Percentiles rank a stretch among this genome's conserved stretches.
phyloP scores from a whole-genome alignment of 2,329 filamentous ascomycete genomes.

The Lizonia empirigonia region DNA sequence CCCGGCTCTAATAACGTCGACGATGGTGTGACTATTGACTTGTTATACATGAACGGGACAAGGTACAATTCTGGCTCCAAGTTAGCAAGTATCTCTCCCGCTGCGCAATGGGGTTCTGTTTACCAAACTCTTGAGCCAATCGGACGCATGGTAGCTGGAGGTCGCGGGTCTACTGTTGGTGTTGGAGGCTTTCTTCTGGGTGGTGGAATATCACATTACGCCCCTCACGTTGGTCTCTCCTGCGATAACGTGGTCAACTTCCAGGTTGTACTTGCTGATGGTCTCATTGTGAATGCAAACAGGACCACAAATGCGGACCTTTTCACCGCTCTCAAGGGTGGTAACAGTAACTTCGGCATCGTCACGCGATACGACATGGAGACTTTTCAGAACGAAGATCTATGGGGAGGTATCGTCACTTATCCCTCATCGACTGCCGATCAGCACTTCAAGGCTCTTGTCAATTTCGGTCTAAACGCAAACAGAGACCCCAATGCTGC shows the following conservation, averaged over 20 bases:
- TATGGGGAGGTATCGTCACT: slow-evolving; percentile 21
- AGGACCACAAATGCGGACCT: slow-evolving; percentile 27
- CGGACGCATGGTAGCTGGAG: slow-evolving; percentile 33
- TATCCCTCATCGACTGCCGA: slow-evolving; percentile 16
- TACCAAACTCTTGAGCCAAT: slow-evolving; percentile 28
- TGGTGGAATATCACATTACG: slow-evolving; percentile 23
- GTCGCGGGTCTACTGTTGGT: slow-evolving; percentile 32
- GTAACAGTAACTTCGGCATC: slow-evolving; percentile 36
- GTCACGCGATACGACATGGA: slow-evolving; percentile 29
- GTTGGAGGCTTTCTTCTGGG: slow-evolving; percentile 38
- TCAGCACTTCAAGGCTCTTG: slow-evolving; percentile 18
- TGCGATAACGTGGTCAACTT: slow-evolving; percentile 30
- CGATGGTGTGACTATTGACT: slow-evolving; percentile 26
- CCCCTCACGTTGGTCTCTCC: slow-evolving; percentile 10
- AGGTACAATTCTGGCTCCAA: slow-evolving; percentile 6
- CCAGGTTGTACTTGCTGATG: slow-evolving; percentile 47
- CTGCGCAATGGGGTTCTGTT: slow-evolving; percentile 24
- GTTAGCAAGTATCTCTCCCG: slow-evolving; percentile 17
- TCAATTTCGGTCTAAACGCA: slow-evolving; percentile 14
- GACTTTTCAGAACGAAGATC: slow-evolving; percentile 25
- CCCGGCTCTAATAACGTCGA: slow-evolving; percentile 22
- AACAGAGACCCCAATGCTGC: slow-evolving; percentile 17
- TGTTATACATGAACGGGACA: slow-evolving; percentile 17
- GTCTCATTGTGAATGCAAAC: slow-evolving; percentile 27
- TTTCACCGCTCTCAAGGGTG: slow-evolving; percentile 44